A percentile compares a stretch with the other conserved stretches of the same genome.
These are phyloP conservation scores for Oidium heveae DNA, from an alignment of 2,329 filamentous ascomycete genomes.

Conservation along the genomic window DNA sequence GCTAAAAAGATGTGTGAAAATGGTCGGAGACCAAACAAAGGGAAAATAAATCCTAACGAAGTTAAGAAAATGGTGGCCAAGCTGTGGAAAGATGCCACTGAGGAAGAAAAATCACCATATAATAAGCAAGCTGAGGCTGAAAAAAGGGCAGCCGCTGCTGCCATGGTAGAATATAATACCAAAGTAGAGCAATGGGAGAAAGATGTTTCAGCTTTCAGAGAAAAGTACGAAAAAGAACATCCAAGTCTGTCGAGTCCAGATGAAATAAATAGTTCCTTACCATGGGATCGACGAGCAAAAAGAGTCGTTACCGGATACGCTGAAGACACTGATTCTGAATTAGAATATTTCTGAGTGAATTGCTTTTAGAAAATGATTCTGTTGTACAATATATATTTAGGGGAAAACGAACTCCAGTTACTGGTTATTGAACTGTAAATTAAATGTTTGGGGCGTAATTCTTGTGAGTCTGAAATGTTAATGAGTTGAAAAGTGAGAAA, in stretches of 20 bases:
- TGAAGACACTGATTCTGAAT: constrained; percentile 11
- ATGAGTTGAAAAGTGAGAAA: no score
- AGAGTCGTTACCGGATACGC: constrained; percentile 13
- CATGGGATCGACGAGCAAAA: constrained; percentile 14
- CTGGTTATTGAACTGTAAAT: no score
- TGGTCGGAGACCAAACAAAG: constrained; percentile 35
- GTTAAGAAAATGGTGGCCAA: constrained; percentile 66
- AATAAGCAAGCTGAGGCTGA: constrained; percentile 47
- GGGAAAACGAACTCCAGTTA: neutral
- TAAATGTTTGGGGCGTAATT: no score
- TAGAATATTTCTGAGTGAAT: constrained; percentile 5
- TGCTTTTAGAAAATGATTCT: neutral
- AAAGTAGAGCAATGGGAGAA: constrained; percentile 47
- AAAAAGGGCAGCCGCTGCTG: constrained; percentile 36
- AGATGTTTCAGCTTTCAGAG: constrained; percentile 29
- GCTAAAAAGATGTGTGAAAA: constrained; percentile 36
- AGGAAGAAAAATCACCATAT: constrained; percentile 51
- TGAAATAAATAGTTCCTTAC: constrained; percentile 12
- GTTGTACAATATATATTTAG: neutral
- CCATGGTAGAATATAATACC: constrained; percentile 31
- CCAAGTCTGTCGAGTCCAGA: constrained; percentile 18
- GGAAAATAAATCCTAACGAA: constrained; percentile 47
- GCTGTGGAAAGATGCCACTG: constrained; percentile 63
- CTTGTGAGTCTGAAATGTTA: no score
- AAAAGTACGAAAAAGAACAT: constrained; percentile 26